These are phyloP conservation scores for Aspergillus sclerotiicarbonarius DNA, from an alignment of 495 filamentous ascomycete genomes.

Conservation along the genomic window DNA sequence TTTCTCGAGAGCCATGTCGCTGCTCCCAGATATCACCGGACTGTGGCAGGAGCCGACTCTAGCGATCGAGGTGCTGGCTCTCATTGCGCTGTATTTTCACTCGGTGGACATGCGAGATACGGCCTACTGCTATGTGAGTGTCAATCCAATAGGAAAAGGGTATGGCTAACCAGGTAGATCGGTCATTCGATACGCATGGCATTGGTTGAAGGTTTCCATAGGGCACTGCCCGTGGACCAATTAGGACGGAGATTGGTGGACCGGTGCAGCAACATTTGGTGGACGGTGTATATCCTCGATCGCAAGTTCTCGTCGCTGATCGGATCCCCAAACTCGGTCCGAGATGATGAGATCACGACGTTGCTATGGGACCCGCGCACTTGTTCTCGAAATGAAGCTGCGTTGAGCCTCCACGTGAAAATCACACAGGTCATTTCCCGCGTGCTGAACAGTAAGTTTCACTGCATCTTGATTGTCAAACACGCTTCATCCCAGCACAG, in stretches of 20 bases:
- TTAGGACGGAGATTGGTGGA: conserved; percentile 23
- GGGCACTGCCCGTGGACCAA: conserved; percentile 26
- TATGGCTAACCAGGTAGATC: conserved; percentile 20
- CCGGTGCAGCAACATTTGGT: conserved; percentile 30
- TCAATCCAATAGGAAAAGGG: too few species aligned
- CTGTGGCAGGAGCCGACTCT: conserved; percentile 29
- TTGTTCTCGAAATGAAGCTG: conserved; percentile 23
- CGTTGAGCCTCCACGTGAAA: conserved; percentile 29
- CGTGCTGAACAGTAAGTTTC: conserved; percentile 22
- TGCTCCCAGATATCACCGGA: conserved; percentile 30
- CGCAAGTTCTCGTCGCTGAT: conserved; percentile 29
- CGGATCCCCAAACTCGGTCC: conserved; percentile 26
- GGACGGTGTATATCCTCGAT: conserved; percentile 35
- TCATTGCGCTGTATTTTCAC: conserved; percentile 31
- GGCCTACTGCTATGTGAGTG: conserved; percentile 32
- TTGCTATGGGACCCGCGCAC: conserved; percentile 21
- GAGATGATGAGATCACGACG: conserved; percentile 30
- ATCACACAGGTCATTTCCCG: conserved; percentile 29
- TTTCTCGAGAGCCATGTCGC: conserved; percentile 32
- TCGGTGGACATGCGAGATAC: conserved; percentile 32
- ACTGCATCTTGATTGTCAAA: too few species aligned
- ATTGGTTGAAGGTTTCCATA: conserved; percentile 28
- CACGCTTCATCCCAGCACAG: not conserved
- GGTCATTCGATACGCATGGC: conserved; percentile 38
- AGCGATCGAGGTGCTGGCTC: conserved; percentile 30